Evolutionary conservation across 306 rosid genomes (phyloP).

Genomic region (Potentilla sterilis): DNA sequence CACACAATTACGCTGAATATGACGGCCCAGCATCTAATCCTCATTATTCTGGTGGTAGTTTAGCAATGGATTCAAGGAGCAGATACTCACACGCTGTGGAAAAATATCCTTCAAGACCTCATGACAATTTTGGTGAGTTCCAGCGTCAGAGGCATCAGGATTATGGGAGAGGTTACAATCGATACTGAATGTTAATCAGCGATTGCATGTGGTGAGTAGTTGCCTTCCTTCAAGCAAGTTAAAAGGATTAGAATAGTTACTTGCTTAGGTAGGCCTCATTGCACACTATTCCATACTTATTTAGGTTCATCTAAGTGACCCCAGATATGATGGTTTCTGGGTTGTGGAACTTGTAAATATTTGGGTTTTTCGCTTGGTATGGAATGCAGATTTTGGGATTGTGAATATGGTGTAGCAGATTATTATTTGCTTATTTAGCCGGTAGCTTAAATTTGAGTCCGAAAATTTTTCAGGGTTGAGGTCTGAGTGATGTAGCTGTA

Average conservation of each 20-base stretch:
- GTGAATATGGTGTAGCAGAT: too few relatives aligned
- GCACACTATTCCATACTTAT: conserved; percentile 22
- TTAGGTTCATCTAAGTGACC: conserved; percentile 21
- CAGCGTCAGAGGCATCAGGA: conserved; percentile 72
- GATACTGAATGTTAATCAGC: conserved; percentile 54
- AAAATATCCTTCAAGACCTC: conserved; percentile 67
- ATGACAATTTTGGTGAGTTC: conserved; percentile 70
- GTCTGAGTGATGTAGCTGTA: conserved; percentile 52
- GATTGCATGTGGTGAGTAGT: conserved; percentile 71
- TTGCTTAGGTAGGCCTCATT: conserved; percentile 22
- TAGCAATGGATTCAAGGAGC: conserved; percentile 70
- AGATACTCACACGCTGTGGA: conserved; percentile 64
- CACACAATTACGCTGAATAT: conserved; percentile 60
- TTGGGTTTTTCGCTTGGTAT: conserved; percentile 31
- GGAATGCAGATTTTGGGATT: conserved; percentile 22
- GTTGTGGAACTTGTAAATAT: conserved; percentile 19
- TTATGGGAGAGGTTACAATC: conserved; percentile 69
- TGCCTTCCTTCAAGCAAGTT: conserved; percentile 41
- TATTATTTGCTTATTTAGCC: conserved; percentile 29
- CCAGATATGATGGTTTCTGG: conserved; percentile 18
- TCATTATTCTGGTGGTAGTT: conserved; percentile 53
- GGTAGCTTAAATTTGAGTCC: conserved; percentile 58
- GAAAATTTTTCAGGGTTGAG: conserved; percentile 69
- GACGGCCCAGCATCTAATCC: conserved; percentile 58
- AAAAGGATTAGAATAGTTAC: conserved; percentile 18